Percentiles rank a stretch among this genome's conserved stretches.
Conservation (phyloP, 2,329 filamentous ascomycete genomes). For the Bisporella sp. region DNA sequence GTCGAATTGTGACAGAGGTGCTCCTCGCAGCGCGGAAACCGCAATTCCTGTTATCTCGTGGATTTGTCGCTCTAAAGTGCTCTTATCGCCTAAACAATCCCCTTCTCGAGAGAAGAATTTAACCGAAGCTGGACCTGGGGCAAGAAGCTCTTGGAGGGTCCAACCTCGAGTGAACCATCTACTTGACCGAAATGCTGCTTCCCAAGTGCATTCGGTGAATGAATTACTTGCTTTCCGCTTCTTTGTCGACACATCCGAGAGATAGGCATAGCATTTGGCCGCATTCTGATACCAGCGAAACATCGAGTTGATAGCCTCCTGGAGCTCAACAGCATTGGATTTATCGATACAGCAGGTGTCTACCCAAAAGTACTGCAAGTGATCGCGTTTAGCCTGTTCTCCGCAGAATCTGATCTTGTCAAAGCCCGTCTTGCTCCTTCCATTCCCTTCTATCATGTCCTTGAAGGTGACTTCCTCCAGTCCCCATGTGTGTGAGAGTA, state of each 20-base stretch:
- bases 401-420: background rate
- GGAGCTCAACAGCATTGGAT: background rate
- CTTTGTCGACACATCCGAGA: background rate
- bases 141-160: no score
- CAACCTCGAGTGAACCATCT: background rate
- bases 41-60: background rate
- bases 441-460: background rate
- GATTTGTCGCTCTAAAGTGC: background rate
- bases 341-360: background rate
- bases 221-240: constrained; percentile 4
- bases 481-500: background rate
- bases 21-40: background rate
- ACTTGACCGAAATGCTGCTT: constrained; percentile 4
- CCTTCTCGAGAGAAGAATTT: constrained; percentile 1
- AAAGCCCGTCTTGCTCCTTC: background rate
- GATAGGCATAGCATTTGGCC: background rate
- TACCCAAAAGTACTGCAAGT: no score
- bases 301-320: no score
- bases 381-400: no score
- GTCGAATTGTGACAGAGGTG: background rate
- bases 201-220: constrained; percentile 2
- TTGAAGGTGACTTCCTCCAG: background rate
- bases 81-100: background rate
- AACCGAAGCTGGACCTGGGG: background rate
- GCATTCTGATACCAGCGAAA: no score